These are phyloP conservation scores for Aspergillus hancockii DNA, from an alignment of 495 filamentous ascomycete genomes.

Conservation along the genomic window DNA sequence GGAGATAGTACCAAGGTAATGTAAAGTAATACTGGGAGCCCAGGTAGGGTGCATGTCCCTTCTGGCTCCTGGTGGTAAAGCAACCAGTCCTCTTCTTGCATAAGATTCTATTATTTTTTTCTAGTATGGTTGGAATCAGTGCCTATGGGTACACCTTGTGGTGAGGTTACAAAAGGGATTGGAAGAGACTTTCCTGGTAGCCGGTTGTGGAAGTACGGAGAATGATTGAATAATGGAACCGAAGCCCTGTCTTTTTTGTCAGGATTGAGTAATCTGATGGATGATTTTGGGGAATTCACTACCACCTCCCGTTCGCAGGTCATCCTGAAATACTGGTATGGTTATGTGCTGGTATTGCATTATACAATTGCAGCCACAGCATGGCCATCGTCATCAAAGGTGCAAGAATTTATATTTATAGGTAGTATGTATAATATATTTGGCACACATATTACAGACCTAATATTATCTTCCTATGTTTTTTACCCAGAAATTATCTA, in stretches of 20 bases:
- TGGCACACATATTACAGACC: background rate
- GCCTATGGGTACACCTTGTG: conserved; percentile 10
- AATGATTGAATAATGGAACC: background rate
- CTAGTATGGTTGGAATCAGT: conserved; percentile 16
- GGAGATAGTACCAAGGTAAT: background rate
- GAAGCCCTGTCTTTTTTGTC: background rate
- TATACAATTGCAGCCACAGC: conserved; percentile 15
- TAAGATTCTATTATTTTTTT: background rate
- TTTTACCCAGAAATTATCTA: background rate
- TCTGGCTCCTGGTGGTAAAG: conserved; percentile 5
- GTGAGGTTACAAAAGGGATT: conserved; percentile 8
- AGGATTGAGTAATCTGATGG: background rate
- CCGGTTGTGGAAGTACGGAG: conserved; percentile 16
- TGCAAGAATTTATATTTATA: background rate
- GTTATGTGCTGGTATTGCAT: conserved; percentile 15
- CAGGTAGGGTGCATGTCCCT: background rate
- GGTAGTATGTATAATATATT: background rate
- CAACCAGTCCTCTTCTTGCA: conserved; percentile 1
- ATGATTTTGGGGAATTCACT: conserved; percentile 5
- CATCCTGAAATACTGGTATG: background rate
- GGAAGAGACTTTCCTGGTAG: conserved; percentile 9
- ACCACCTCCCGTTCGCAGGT: conserved; percentile 16
- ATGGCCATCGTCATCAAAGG: background rate
- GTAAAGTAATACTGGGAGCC: conserved; percentile 1
- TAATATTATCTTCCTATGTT: background rate